Evolutionary conservation across 2,329 filamentous ascomycete species (phyloP), one percentile per base, ranked within the genome.

Genomic region (Verticillium alfalfae): DNA sequence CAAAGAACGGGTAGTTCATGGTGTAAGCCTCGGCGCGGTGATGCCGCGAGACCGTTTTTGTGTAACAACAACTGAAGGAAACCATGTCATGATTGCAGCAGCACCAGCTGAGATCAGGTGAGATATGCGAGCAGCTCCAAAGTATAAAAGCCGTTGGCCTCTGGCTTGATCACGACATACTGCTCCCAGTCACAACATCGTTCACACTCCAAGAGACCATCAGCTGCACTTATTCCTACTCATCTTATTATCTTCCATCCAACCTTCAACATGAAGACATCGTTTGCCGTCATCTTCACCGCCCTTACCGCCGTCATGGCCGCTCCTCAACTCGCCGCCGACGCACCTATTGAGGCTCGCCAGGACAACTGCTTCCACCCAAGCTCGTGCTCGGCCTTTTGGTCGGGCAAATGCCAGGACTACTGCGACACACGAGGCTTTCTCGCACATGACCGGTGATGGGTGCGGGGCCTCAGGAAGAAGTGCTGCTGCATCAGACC

Each of bases 351-450:
- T 16, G 55, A 57, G 55, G 34, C 34, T 13, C 55, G 55, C 34
- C 55, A 57, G 26, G 55, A 57, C 55, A 57, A 57, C 55, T 57
- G 55, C 34, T 57, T 57, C 55, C 34, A 57, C 34, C 34, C 34
- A 13, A 57, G 55, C 55, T 34, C 34, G 15, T 57, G 55, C 55
- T 34, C 55, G 34, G 36, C 34, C 16, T 18, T 18, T n/a, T 57
- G 55, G 55, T 18, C 15, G 10, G 55, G 55, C 34, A 57, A 57
- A n/a, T 57, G 55, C 34, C 15, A 38, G 34, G 34, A 57, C 34
- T 57, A 57, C n/a, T 57, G 55, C 55, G 55, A 22, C 55, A 37
- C 55, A 8, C 34, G 55, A 15, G 34, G 34, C 3, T 57, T 57
- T 57, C 55, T 57, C 55, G 31, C 55, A 57, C 55, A 57, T 57